Evolutionary conservation across 2,329 filamentous ascomycete genomes (phyloP).

Genomic region (Colletotrichum sp.): DNA sequence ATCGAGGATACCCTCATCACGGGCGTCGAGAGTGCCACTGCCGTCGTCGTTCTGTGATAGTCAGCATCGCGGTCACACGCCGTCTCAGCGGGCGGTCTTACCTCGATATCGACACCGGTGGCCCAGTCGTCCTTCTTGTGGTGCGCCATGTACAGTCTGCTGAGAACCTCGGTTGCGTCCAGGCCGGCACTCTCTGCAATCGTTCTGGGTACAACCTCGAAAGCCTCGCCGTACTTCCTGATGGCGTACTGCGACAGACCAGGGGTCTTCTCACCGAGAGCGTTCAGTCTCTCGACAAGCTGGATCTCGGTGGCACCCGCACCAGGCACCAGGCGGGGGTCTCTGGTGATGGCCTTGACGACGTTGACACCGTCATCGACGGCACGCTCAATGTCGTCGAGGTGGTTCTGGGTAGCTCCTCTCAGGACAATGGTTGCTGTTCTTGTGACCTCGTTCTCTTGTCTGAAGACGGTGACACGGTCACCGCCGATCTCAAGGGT

Average conservation of each 20-base stretch:
- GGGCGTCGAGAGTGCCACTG: constrained; percentile 83
- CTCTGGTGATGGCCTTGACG: constrained; percentile 96
- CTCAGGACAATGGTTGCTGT: constrained; percentile 94
- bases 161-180: constrained; percentile 96
- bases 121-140: constrained; percentile 87
- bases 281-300: constrained; percentile 89
- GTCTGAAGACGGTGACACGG: constrained; percentile 96
- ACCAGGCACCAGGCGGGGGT: constrained; percentile 88
- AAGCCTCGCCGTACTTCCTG: constrained; percentile 95
- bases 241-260: constrained; percentile 96
- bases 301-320: constrained; percentile 95
- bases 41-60: constrained; percentile 70
- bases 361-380: constrained; percentile 99
- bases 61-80: background rate
- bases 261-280: constrained; percentile 89
- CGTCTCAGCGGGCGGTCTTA: constrained; percentile 35
- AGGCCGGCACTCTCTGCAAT: constrained; percentile 94
- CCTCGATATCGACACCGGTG: constrained; percentile 92
- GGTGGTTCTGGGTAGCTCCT: constrained; percentile 96
- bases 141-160: constrained; percentile 90
- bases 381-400: constrained; percentile 95
- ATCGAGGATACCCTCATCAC: constrained; percentile 89
- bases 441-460: constrained; percentile 90
- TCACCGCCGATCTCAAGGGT: constrained; percentile 97
- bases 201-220: constrained; percentile 94